Evolutionary conservation across 2,329 filamentous ascomycete species (phyloP), one percentile per base, ranked within the genome.

Genomic region (Aschersonia sp.): DNA sequence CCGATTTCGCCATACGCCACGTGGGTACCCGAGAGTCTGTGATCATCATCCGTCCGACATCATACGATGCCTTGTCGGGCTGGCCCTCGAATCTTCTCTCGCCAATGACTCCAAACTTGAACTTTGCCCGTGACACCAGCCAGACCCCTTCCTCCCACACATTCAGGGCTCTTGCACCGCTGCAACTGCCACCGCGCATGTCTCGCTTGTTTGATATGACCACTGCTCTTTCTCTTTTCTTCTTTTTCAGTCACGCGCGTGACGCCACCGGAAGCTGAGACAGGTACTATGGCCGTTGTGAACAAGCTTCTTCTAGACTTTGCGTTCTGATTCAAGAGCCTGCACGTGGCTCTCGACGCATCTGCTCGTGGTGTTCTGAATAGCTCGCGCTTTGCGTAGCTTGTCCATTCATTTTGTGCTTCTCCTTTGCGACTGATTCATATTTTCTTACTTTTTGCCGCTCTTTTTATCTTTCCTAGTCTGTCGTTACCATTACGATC

Each of bases 161-260:
- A 9, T 37, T 37, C 35, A 37, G 8, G 35, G 12, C 35, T 8
- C 35, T 37, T 8, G 12, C 35, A 37, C 8, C 35, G 8, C 12
- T 42, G 40, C 40, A 42, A n/a, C n/a, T n/a, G 14, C 40, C 40
- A 7, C 7, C 14, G 7, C 40, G 40, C 40, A 42, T 42, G 40
- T 14, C 32, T 35, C 29, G 22, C 29, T 32, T 30, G 14, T 39
- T 35, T 46, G 49, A 51, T 35, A 51, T 51, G 49, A 49, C 35
- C 39, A 30, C 32, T 29, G 41, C 45, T 49, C 49, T 46, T 49
- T 42, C 49, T 47, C 47, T 9, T 29, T 42, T 40, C 8, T 41
- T 46, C 32, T 43, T 47, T 22, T 51, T 47, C 44, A 48, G 44
- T 39, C 47, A 51, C 47, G 42, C 49, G 42, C 45, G 45, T 47